Percentiles rank a stretch among this genome's conserved stretches.
Conservation (phyloP, 1,139 yeast genomes). For the Geotrichum aggregatum region DNA sequence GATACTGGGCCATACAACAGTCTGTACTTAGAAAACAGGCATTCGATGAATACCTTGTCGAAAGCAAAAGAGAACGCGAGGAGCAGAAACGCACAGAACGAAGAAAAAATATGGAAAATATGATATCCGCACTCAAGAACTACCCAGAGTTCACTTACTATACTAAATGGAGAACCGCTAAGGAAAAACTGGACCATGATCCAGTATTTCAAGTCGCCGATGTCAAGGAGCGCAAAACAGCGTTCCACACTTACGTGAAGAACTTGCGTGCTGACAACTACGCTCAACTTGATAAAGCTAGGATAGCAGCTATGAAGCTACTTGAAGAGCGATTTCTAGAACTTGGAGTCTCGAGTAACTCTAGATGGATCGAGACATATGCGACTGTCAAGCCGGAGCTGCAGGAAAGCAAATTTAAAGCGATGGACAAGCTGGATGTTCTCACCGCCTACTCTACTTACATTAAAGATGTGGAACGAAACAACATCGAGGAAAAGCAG, state of each 20-base stretch:
- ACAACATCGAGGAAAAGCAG: constrained; percentile 38
- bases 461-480: constrained; percentile 45
- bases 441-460: constrained; percentile 51
- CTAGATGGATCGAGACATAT: constrained; percentile 49
- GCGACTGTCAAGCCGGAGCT: constrained; percentile 45
- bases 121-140: constrained; percentile 47
- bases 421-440: constrained; percentile 57
- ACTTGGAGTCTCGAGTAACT: constrained; percentile 37
- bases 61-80: constrained; percentile 45
- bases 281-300: constrained; percentile 25
- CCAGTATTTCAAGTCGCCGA: constrained; percentile 50
- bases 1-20: constrained; percentile 67
- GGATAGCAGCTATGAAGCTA: constrained; percentile 25
- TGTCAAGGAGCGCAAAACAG: constrained; percentile 33
- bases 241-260: constrained; percentile 50
- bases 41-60: constrained; percentile 62
- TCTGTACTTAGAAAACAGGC: constrained; percentile 56
- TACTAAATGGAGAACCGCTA: constrained; percentile 65
- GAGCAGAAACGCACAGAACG: constrained; percentile 47
- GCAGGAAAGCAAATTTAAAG: constrained; percentile 54
- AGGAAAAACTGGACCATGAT: constrained; percentile 53
- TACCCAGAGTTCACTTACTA: constrained; percentile 48
- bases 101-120: constrained; percentile 54
- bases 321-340: constrained; percentile 30
- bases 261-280: constrained; percentile 44